These are phyloP conservation scores for Suillus subluteus DNA, from an alignment of 768 basidiomycete genomes.

Conservation along the genomic window DNA sequence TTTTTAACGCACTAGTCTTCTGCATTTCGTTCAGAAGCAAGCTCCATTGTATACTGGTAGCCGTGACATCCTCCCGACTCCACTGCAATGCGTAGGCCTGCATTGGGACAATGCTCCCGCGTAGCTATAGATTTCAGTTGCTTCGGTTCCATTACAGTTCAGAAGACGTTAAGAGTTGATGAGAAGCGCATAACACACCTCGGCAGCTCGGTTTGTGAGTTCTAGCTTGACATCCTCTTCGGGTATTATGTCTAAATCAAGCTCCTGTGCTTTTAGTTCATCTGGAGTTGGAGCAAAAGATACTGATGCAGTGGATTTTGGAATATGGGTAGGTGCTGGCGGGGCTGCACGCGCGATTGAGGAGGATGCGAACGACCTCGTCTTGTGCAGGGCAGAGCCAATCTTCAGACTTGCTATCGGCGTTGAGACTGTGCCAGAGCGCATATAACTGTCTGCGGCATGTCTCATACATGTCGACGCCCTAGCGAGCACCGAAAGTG, in stretches of 20 bases:
- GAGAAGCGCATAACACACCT: slow-evolving; percentile 46
- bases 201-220: slow-evolving; percentile 76
- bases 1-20: slow-evolving; percentile 82
- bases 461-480: background rate
- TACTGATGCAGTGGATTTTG: background rate
- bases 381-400: background rate
- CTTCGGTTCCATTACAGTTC: slow-evolving; percentile 42
- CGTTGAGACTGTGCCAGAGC: background rate
- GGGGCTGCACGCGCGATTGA: background rate
- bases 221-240: slow-evolving; percentile 55
- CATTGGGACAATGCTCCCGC: slow-evolving; percentile 61
- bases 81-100: slow-evolving; percentile 81
- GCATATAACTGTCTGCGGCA: background rate
- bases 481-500: background rate
- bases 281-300: slow-evolving; percentile 46
- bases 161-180: slow-evolving; percentile 4
- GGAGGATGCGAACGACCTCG: slow-evolving; percentile 1
- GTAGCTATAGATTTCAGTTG: slow-evolving; percentile 75
- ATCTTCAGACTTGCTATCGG: background rate
- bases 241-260: slow-evolving; percentile 63
- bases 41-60: slow-evolving; percentile 92
- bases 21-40: slow-evolving; percentile 59
- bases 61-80: slow-evolving; percentile 98
- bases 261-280: slow-evolving; percentile 61
- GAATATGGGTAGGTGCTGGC: background rate